Evolutionary conservation across 352 stramenopile species (phyloP), one percentile per base, ranked within the genome.

Genomic region (Phytophthora pseudosyringae): DNA sequence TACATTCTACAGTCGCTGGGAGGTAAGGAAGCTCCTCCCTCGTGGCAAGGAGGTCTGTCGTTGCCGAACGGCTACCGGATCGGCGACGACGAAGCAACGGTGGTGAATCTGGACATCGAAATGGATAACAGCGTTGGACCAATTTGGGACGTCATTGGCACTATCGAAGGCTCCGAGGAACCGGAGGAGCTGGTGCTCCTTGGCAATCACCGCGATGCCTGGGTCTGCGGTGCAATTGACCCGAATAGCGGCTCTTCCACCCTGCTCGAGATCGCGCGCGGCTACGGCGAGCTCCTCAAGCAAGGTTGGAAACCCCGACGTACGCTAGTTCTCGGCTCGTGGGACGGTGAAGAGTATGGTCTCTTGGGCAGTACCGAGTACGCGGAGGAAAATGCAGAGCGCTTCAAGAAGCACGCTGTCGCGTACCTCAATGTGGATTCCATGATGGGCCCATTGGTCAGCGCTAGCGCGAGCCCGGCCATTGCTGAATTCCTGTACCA

Each of bases 341-440:
- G 87, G 87, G 86, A 80, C 43, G 85, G 83, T 15, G 61, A 69
- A 59, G 61, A 69, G 54, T 64, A 65, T 8, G 86, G 81, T 10
- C 64, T 97, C 10, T 40, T 97, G 12, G 91, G 91, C 10, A 94
- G 80, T 26, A 97, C 91, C 4, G 91, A 91, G 43, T 97, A 85
- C 60, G 89, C 75, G 0, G 89, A 97, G 58, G 76, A 91, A 36
- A 71, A 93, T 50, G 73, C 69, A 6, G 43, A 79, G 5, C 54
- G 67, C 28, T 71, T 93, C 32, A 75, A 86, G 13, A 55, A 80
- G 58, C 68, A 93, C 9, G 82, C 83, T 0, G 74, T 90, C 0
- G 81, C 79, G 3, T 97, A 97, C 51, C 71, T 97, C 41, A 97
- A 97, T 65, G 86, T 95, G 2, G 91, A 97, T 53, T 78, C 68